Evolutionary conservation across 192 early-diverging fungal species (phyloP).

Genomic region (Chytriomyces sp.): DNA sequence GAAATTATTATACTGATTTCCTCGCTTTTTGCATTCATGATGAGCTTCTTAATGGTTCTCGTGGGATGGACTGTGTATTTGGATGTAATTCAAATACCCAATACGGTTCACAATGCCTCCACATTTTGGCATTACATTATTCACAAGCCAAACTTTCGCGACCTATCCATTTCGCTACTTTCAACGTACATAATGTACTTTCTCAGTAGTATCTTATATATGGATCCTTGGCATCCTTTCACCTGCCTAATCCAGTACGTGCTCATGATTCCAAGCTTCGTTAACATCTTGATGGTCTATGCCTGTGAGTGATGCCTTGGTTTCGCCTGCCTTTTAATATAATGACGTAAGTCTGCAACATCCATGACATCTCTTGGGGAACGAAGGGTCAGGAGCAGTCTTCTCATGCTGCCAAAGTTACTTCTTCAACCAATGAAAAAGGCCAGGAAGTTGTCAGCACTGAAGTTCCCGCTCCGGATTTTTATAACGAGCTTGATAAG

Average conservation of each 20-base stretch:
- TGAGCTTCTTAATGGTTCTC: conserved; percentile 63
- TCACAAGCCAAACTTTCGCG: conserved; percentile 36
- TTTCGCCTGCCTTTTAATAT: not conserved
- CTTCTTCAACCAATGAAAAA: conserved; percentile 61
- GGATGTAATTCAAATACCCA: conserved; percentile 15
- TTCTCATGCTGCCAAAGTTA: conserved; percentile 69
- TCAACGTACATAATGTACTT: conserved; percentile 51
- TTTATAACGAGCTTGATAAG: conserved; percentile 67
- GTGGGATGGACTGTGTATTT: conserved; percentile 36
- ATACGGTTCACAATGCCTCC: conserved; percentile 5
- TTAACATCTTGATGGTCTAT: conserved; percentile 87
- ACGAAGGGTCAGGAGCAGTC: conserved; percentile 55
- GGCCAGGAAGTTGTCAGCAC: conserved; percentile 68
- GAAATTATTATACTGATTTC: conserved; percentile 67
- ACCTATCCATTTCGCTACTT: conserved; percentile 38
- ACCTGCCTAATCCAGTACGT: conserved; percentile 49
- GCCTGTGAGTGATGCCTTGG: conserved; percentile 52
- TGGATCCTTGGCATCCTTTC: conserved; percentile 50
- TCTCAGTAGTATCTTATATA: conserved; percentile 35
- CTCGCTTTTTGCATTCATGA: conserved; percentile 78
- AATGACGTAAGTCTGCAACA: conserved; percentile 45
- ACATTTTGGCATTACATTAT: not conserved
- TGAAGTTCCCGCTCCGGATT: conserved; percentile 66
- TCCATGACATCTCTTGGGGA: conserved; percentile 62
- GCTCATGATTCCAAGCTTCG: conserved; percentile 73